These are phyloP conservation scores for Pyrus hybrid DNA, from an alignment of 331 rosid species.

Conservation along the genomic window DNA sequence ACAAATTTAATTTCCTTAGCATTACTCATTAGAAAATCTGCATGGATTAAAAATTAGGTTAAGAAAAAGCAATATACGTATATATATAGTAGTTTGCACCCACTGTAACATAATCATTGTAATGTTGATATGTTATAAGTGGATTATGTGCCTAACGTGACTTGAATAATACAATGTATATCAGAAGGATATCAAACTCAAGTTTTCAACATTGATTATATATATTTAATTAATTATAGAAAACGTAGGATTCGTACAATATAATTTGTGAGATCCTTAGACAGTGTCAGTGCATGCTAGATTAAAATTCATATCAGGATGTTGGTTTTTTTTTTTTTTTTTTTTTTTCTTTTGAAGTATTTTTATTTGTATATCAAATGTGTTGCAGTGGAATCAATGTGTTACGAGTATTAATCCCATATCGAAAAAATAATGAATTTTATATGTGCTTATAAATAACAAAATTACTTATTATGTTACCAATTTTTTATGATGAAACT, in stretches of 20 bases:
- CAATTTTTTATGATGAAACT: too few species aligned
- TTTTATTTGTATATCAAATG: too few species aligned
- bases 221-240: constrained; percentile 9
- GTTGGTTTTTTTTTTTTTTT: too few species aligned
- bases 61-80: constrained; percentile 1
- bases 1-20: too few species aligned
- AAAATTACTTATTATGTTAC: too few species aligned
- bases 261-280: neutral
- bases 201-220: neutral
- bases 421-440: too few species aligned
- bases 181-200: constrained; percentile 15
- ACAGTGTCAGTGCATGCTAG: neutral
- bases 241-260: neutral
- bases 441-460: too few species aligned
- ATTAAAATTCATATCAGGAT: neutral
- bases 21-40: constrained; percentile 20
- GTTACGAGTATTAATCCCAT: too few species aligned
- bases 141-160: constrained; percentile 50
- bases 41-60: constrained; percentile 31
- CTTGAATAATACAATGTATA: constrained; percentile 36
- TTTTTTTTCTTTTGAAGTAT: neutral
- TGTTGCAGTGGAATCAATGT: too few species aligned
- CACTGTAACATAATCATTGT: constrained; percentile 35
- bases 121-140: constrained; percentile 50
- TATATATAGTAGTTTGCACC: too few species aligned